Conservation (phyloP, 2,329 filamentous ascomycete species). For the Aspergillus novoparasiticus region DNA sequence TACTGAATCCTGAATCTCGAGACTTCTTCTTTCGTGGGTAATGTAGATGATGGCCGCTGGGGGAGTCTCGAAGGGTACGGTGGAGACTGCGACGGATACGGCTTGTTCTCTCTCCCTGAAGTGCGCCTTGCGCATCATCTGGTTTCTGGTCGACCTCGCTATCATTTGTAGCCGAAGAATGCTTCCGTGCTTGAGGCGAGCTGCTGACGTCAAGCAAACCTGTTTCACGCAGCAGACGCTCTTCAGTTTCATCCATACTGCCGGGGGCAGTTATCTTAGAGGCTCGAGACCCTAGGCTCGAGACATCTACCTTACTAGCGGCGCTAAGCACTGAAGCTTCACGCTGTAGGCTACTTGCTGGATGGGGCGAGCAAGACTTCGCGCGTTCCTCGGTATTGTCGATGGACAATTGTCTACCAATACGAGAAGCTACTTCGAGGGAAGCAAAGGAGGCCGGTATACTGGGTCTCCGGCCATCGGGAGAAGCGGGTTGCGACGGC, state of each 20-base stretch:
- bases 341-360: constrained; percentile 34
- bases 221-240: constrained; percentile 67
- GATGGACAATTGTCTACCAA: constrained; percentile 32
- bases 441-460: constrained; percentile 36
- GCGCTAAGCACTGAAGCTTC: constrained; percentile 44
- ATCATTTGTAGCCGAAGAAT: constrained; percentile 44
- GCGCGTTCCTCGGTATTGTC: constrained; percentile 31
- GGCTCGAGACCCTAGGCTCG: constrained; percentile 36
- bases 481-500: constrained; percentile 24
- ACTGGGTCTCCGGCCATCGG: constrained; percentile 36
- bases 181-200: constrained; percentile 45
- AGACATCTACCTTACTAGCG: constrained; percentile 38
- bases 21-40: constrained; percentile 73
- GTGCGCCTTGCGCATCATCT: constrained; percentile 39
- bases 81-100: constrained; percentile 84
- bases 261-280: constrained; percentile 38
- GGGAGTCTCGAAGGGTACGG: constrained; percentile 80
- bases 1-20: constrained; percentile 69
- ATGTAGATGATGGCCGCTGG: constrained; percentile 61
- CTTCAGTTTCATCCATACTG: constrained; percentile 66
- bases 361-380: constrained; percentile 28
- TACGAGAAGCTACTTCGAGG: constrained; percentile 28
- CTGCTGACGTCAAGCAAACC: constrained; percentile 61
- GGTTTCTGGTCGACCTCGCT: constrained; percentile 46
- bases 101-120: constrained; percentile 57